Base-by-base conservation (phyloP, 345 rosid genomes). In the Excoecaria cochinchinensis region DNA sequence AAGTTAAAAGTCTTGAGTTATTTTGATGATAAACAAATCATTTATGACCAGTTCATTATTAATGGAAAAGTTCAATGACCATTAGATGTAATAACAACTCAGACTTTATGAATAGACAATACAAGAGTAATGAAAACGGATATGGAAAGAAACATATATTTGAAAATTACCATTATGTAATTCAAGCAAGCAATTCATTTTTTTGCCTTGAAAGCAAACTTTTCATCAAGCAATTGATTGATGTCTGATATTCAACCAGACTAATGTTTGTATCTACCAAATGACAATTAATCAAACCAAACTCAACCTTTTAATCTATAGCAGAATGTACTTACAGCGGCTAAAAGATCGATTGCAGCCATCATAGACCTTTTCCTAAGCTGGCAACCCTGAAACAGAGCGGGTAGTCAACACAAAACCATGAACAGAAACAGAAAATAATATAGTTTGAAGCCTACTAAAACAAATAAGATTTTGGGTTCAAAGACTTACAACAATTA, bases 281-380 rank as follows among this genome's bases (percentile, higher is more conserved):
- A 47, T 51, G 53, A 25, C 42, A n/a, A 14, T 63, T 3, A 75
- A 14, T 63, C 4, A 75, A 73, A 42, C 63, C 51, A 44, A 61
- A 12, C 19, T 62, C 38, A 31, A 58, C 58, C 15, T 47, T 19
- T 36, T 67, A 44, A 24, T 56, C 44, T 46, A 40, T 31, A 25
- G 60, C 55, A 66, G 72, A 46, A 66, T 50, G 56, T 64, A 59
- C 92, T 91, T 84, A 92, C 99, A 67, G 87, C 89, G 50, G 90
- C 83, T 70, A 88, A 76, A 65, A 95, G 97, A 67, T 87, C 97
- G 44, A 83, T 80, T 40, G 97, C 97, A 12, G 97, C 99, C 92
- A 91, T 83, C 73, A 90, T 57, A 70, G 97, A 95, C 67, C 84
- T 82, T 61, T 89, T 77, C 74, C 99, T 97, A 36, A 73, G 71